Conservation (phyloP, 768 basidiomycete species). For the Agaricus blazei region DNA sequence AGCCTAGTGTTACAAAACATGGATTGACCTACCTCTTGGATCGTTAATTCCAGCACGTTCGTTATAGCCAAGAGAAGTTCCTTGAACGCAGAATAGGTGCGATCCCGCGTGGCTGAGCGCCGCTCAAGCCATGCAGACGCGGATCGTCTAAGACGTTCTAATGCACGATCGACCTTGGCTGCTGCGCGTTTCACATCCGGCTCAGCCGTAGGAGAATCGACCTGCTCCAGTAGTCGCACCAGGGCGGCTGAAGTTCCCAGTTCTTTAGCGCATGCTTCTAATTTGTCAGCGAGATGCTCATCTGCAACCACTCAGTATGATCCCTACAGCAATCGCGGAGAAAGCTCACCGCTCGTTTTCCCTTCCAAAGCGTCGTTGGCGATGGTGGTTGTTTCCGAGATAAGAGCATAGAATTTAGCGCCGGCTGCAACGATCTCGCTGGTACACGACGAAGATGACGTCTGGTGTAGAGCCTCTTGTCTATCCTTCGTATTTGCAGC, state of each 20-base stretch:
- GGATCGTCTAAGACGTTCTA: slow-evolving; percentile 56
- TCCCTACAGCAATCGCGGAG: neutral
- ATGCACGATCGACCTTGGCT: slow-evolving; percentile 53
- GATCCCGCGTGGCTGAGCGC: slow-evolving; percentile 2
- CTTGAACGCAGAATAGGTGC: neutral
- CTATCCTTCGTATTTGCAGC: neutral
- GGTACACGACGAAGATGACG: neutral
- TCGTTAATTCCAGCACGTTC: neutral
- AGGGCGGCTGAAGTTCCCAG: neutral
- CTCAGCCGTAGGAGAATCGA: slow-evolving; percentile 13
- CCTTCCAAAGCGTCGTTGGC: neutral
- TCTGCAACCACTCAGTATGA: neutral
- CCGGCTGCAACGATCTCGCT: neutral
- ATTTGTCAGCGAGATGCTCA: neutral
- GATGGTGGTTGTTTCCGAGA: neutral
- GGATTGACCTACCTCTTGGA: neutral
- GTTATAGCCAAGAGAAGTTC: slow-evolving; percentile 10
- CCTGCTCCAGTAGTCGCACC: neutral
- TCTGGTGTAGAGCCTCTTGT: neutral
- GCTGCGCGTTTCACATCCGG: slow-evolving; percentile 33
- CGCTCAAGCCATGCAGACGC: slow-evolving; percentile 42
- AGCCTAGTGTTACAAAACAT: neutral
- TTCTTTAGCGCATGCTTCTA: neutral
- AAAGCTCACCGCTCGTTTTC: neutral
- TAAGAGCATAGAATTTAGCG: slow-evolving; percentile 1